A percentile compares a stretch with the other conserved stretches of the same genome.
Evolutionary conservation across 257 asterid species (phyloP).

Genomic region (Verbascum thapsus): DNA sequence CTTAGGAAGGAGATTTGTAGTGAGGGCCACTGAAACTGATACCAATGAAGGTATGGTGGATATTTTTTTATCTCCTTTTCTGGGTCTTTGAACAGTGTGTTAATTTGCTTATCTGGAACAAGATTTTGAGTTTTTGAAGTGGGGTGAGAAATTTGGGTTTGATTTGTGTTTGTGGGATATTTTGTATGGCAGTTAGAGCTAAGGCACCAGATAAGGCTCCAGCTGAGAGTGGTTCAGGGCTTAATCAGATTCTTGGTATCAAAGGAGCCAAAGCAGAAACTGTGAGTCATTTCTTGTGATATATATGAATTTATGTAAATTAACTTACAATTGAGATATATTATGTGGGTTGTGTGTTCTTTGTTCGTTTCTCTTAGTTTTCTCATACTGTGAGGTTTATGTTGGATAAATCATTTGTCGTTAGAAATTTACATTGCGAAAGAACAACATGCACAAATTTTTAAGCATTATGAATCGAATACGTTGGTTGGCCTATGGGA

Average conservation of each 20-base stretch:
- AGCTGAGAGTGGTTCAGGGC: constrained; percentile 48
- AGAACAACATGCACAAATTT: too few relatives aligned
- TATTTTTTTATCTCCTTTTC: neutral
- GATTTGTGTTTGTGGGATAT: constrained; percentile 18
- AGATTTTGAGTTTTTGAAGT: neutral
- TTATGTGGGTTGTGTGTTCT: too few relatives aligned
- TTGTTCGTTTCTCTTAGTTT: too few relatives aligned
- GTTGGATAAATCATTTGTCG: too few relatives aligned
- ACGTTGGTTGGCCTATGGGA: too few relatives aligned
- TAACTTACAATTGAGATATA: neutral
- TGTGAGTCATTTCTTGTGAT: constrained; percentile 38
- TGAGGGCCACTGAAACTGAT: constrained; percentile 85
- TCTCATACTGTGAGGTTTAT: too few relatives aligned
- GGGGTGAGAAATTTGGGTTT: constrained; percentile 12
- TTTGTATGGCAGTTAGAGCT: constrained; percentile 49
- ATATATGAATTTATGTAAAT: neutral
- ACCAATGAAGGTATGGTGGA: constrained; percentile 58
- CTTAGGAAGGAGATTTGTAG: constrained; percentile 64
- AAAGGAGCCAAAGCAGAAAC: constrained; percentile 70
- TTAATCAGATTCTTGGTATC: constrained; percentile 68
- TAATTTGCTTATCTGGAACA: constrained; percentile 12
- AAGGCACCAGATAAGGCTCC: constrained; percentile 56
- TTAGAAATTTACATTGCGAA: too few relatives aligned
- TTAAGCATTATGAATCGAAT: too few relatives aligned
- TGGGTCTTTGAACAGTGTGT: neutral